phyloP scores from a whole-genome alignment of 371 early-diverging fungal species.

The Mortierella sp. region DNA sequence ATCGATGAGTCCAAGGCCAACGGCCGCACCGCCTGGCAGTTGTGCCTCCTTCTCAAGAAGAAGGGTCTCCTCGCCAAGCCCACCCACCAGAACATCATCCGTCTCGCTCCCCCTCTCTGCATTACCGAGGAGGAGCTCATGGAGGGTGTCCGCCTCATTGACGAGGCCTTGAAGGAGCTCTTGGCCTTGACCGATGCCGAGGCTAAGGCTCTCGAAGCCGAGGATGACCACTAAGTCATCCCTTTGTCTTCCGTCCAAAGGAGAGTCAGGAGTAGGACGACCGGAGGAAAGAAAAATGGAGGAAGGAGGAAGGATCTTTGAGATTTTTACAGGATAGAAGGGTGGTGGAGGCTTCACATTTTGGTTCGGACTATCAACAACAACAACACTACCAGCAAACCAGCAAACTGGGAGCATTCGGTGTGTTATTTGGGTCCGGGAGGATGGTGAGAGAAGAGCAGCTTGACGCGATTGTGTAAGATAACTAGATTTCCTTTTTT shows the following conservation, averaged over 20 bases:
- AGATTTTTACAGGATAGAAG: conserved; percentile 23
- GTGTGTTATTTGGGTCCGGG: conserved; percentile 32
- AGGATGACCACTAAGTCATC: conserved; percentile 50
- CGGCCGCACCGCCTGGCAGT: conserved; percentile 95
- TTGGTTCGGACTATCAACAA: conserved; percentile 11
- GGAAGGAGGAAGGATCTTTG: conserved; percentile 16
- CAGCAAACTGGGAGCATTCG: conserved; percentile 34
- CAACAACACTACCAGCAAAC: conserved; percentile 39
- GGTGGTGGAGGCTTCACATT: conserved; percentile 19
- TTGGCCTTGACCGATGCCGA: conserved; percentile 68
- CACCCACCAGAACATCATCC: conserved; percentile 98
- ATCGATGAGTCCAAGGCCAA: conserved; percentile 88
- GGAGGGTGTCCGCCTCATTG: conserved; percentile 89
- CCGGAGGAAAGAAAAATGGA: neutral
- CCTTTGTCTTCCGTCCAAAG: neutral
- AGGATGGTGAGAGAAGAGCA: conserved; percentile 58
- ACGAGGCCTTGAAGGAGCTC: conserved; percentile 79
- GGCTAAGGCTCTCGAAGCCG: conserved; percentile 58
- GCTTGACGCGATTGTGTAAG: conserved; percentile 58
- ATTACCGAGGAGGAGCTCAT: conserved; percentile 92
- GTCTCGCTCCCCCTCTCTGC: conserved; percentile 95
- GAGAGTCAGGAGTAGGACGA: neutral
- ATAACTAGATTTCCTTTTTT: conserved; percentile 60
- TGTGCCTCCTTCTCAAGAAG: conserved; percentile 94
- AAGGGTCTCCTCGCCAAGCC: conserved; percentile 97